Evolutionary conservation across 441 rosid species (phyloP).

Genomic region (Hypseocharis bilobata): DNA sequence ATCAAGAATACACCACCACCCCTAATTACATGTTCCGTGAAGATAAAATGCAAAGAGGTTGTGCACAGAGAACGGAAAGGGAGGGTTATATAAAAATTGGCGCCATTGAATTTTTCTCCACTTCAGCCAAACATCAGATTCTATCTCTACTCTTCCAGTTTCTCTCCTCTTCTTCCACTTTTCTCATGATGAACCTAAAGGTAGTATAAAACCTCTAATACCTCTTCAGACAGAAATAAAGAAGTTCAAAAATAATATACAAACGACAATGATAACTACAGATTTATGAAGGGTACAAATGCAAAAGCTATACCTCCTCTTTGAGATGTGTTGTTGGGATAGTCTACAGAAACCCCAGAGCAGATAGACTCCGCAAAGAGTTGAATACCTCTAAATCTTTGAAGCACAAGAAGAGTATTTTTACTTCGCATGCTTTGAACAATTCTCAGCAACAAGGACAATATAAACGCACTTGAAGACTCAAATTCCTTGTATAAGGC

Average conservation of each 20-base stretch:
- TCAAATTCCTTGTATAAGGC: conserved; percentile 60
- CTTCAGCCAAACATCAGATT: neutral
- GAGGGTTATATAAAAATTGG: neutral
- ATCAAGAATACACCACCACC: neutral
- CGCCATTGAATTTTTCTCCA: neutral
- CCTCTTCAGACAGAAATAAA: neutral
- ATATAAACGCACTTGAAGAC: conserved; percentile 59
- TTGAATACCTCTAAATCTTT: conserved; percentile 73
- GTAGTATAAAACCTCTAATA: neutral
- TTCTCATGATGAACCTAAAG: neutral
- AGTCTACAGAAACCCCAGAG: conserved; percentile 41
- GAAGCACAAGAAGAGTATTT: conserved; percentile 62
- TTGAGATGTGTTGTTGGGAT: conserved; percentile 28
- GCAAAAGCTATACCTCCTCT: conserved; percentile 40
- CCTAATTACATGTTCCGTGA: neutral
- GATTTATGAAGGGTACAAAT: neutral
- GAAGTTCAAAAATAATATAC: neutral
- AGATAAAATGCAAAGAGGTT: neutral
- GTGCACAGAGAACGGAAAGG: neutral
- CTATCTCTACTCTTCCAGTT: neutral
- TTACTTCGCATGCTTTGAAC: conserved; percentile 50
- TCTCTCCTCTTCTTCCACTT: neutral
- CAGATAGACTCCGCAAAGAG: conserved; percentile 72
- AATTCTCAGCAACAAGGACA: conserved; percentile 61
- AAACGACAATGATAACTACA: conserved; percentile 8